phyloP scores from a whole-genome alignment of 805 yeast species.

The Starmerella gropengiesseri region DNA sequence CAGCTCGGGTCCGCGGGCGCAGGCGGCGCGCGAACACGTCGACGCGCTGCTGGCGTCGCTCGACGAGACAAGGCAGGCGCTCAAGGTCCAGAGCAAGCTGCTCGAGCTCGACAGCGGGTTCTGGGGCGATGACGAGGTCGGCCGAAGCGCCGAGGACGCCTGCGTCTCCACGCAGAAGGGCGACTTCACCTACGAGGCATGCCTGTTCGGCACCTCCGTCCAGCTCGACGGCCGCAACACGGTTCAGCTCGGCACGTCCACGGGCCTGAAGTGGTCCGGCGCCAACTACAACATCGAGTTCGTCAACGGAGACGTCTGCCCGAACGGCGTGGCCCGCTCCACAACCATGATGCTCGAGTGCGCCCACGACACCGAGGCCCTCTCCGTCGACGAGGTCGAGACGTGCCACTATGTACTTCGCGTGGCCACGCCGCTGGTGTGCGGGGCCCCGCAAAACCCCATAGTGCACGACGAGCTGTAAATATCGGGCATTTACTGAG shows the following conservation, averaged over 20 bases:
- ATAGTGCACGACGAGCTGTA: slow-evolving; percentile 17
- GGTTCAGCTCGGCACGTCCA: slow-evolving; percentile 42
- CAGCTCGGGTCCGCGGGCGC: slow-evolving; percentile 3
- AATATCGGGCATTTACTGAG: neutral
- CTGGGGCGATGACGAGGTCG: slow-evolving; percentile 53
- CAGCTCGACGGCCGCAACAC: slow-evolving; percentile 38
- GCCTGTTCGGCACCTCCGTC: slow-evolving; percentile 44
- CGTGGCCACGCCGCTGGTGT: slow-evolving; percentile 22
- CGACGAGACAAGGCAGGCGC: slow-evolving; percentile 18
- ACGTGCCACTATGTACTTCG: slow-evolving; percentile 64
- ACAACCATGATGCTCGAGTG: slow-evolving; percentile 57
- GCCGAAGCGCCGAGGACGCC: slow-evolving; percentile 44
- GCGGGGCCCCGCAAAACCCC: slow-evolving; percentile 7
- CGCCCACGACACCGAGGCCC: slow-evolving; percentile 44
- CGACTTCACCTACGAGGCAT: slow-evolving; percentile 54
- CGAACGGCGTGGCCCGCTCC: slow-evolving; percentile 86
- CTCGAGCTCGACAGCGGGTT: slow-evolving; percentile 9
- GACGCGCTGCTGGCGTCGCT: neutral
- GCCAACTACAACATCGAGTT: slow-evolving; percentile 34
- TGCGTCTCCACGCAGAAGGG: slow-evolving; percentile 46
- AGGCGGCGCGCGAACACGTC: slow-evolving; percentile 4
- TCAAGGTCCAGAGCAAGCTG: slow-evolving; percentile 18
- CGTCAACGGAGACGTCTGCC: slow-evolving; percentile 64
- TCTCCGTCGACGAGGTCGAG: slow-evolving; percentile 77
- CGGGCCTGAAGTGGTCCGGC: slow-evolving; percentile 23